These are phyloP conservation scores for Metschnikowia bowlesiae DNA, from an alignment of 805 yeast genomes.

Conservation along the genomic window DNA sequence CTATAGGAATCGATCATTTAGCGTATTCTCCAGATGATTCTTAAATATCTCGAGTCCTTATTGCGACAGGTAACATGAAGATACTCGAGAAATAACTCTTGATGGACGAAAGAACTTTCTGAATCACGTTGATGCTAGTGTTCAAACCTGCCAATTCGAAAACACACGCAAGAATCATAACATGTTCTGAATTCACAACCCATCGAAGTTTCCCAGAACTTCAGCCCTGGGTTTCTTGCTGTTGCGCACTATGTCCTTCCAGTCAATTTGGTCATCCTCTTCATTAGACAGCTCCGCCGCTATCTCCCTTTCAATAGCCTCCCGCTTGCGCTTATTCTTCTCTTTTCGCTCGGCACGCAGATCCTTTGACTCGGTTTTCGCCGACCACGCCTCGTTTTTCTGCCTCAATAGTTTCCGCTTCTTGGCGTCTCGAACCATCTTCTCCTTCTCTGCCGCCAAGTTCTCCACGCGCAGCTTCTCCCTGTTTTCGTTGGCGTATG, in stretches of 20 bases:
- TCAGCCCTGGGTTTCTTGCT: constrained; percentile 48
- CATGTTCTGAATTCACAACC: constrained; percentile 21
- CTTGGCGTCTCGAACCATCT: constrained; percentile 37
- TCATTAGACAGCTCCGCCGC: constrained; percentile 42
- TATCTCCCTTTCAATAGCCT: constrained; percentile 57
- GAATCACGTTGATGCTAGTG: no score
- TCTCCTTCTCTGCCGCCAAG: constrained; percentile 42
- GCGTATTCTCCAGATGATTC: no score
- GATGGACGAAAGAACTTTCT: no score
- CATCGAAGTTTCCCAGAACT: constrained; percentile 60
- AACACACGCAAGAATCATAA: no score
- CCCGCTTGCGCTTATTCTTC: constrained; percentile 61
- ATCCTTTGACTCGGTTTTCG: constrained; percentile 60
- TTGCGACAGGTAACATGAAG: no score
- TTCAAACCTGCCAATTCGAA: no score
- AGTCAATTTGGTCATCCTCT: constrained; percentile 50
- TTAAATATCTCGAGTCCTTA: no score
- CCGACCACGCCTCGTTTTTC: constrained; percentile 76
- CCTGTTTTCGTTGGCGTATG: constrained; percentile 58
- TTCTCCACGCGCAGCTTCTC: constrained; percentile 61
- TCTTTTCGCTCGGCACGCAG: constrained; percentile 58
- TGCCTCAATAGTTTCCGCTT: constrained; percentile 41
- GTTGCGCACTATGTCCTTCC: constrained; percentile 77
- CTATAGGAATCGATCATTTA: no score
- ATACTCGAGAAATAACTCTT: no score